A percentile compares a stretch with the other conserved stretches of the same genome.
Evolutionary conservation across 163 green algal genomes (phyloP).

Genomic region (Chlorella variabilis): DNA sequence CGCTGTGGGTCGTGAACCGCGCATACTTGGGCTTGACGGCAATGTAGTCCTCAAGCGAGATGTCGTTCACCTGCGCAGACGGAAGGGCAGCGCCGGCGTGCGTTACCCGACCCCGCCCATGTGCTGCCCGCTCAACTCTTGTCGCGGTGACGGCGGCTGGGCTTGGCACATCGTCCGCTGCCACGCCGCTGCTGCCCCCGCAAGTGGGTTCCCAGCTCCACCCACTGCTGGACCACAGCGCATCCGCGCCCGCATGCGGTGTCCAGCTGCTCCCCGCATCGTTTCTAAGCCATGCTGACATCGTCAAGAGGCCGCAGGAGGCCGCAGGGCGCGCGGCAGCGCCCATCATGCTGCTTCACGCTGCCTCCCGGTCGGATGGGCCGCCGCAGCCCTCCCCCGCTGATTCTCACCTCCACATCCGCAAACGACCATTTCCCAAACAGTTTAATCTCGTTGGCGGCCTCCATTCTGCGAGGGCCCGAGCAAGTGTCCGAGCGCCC

Average conservation of each 20-base stretch:
- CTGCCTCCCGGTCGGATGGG: background rate
- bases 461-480: conserved; percentile 24
- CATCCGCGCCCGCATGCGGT: too few species aligned
- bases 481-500: too few species aligned
- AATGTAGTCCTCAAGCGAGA: conserved; percentile 99
- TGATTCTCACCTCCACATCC: conserved; percentile 88
- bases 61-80: conserved; percentile 93
- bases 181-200: too few species aligned
- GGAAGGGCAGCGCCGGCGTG: too few species aligned
- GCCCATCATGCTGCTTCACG: background rate
- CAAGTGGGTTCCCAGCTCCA: too few species aligned
- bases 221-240: too few species aligned
- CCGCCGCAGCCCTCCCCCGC: background rate
- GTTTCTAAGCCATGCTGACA: background rate
- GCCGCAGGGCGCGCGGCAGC: too few species aligned
- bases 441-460: conserved; percentile 70
- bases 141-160: too few species aligned
- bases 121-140: too few species aligned
- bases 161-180: too few species aligned
- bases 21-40: conserved; percentile 97
- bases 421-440: conserved; percentile 97
- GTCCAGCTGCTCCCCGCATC: too few species aligned
- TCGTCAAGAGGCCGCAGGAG: background rate
- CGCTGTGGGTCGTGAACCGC: conserved; percentile 96
- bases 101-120: too few species aligned